Evolutionary conservation across 2,329 filamentous ascomycete genomes (phyloP).

Genomic region (Epichloe amarillans): DNA sequence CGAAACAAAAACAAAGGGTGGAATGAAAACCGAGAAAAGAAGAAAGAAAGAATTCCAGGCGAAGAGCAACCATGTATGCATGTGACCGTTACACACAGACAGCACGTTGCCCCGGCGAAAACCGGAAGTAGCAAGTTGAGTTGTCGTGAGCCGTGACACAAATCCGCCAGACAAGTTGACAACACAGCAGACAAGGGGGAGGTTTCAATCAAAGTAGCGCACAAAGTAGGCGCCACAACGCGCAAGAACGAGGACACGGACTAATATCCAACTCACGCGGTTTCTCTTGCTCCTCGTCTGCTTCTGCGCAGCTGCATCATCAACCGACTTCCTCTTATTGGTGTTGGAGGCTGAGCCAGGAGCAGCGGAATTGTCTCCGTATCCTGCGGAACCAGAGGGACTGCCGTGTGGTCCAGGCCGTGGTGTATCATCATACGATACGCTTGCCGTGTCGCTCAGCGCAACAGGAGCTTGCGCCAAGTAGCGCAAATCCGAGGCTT

Average conservation of each 20-base stretch:
- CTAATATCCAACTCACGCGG: conserved; percentile 28
- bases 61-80: background rate
- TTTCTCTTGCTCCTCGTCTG: conserved; percentile 49
- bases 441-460: conserved; percentile 16
- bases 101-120: too few species aligned
- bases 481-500: conserved; percentile 40
- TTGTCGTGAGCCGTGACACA: background rate
- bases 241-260: background rate
- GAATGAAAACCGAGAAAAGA: background rate
- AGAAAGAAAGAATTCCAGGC: background rate
- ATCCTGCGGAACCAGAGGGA: conserved; percentile 24
- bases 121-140: too few species aligned
- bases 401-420: conserved; percentile 19
- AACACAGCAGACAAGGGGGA: background rate
- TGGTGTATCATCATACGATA: conserved; percentile 22
- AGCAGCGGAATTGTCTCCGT: conserved; percentile 37
- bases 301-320: conserved; percentile 32
- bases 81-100: background rate
- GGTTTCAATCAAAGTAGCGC: background rate
- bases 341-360: conserved; percentile 7
- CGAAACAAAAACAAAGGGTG: background rate
- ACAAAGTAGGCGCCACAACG: background rate
- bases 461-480: conserved; percentile 28
- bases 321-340: conserved; percentile 26
- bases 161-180: background rate